Conservation (phyloP, 495 filamentous ascomycete species). For the Rostrohypoxylon terebratum region DNA sequence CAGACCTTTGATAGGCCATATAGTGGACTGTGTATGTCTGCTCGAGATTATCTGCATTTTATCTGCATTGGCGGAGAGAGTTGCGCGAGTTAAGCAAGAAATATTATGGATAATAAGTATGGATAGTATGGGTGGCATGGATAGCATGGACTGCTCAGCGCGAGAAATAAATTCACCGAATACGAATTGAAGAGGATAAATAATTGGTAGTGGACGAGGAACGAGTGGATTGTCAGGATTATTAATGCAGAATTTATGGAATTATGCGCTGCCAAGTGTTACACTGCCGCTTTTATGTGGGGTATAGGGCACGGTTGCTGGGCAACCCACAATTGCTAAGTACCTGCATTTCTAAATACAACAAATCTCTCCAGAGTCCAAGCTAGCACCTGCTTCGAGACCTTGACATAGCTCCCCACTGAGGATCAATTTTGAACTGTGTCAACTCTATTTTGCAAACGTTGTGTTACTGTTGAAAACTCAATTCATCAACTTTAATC, state of each 20-base stretch:
- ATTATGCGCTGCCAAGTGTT: constrained; percentile 22
- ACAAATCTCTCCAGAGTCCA: constrained; percentile 31
- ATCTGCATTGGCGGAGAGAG: constrained; percentile 1
- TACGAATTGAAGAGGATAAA: constrained; percentile 5
- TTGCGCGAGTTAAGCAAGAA: background rate
- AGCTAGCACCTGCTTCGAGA: constrained; percentile 28
- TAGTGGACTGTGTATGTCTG: background rate
- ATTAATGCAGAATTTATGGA: constrained; percentile 7
- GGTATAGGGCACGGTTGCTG: constrained; percentile 35
- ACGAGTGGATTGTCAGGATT: constrained; percentile 9
- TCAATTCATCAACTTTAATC: constrained; percentile 31
- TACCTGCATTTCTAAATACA: constrained; percentile 30
- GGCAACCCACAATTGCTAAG: constrained; percentile 27
- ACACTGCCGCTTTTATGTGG: constrained; percentile 34
- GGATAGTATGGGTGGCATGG: background rate
- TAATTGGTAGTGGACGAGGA: background rate
- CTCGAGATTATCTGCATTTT: background rate
- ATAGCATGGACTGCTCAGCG: background rate
- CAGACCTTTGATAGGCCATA: background rate
- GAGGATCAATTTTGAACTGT: constrained; percentile 33
- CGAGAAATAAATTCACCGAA: constrained; percentile 31
- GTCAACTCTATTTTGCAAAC: constrained; percentile 20
- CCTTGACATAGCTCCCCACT: constrained; percentile 34
- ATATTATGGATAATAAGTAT: background rate
- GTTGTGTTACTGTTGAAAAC: constrained; percentile 28